Evolutionary conservation across 768 basidiomycete species (phyloP).

Genomic region (Pisolithus orientalis): DNA sequence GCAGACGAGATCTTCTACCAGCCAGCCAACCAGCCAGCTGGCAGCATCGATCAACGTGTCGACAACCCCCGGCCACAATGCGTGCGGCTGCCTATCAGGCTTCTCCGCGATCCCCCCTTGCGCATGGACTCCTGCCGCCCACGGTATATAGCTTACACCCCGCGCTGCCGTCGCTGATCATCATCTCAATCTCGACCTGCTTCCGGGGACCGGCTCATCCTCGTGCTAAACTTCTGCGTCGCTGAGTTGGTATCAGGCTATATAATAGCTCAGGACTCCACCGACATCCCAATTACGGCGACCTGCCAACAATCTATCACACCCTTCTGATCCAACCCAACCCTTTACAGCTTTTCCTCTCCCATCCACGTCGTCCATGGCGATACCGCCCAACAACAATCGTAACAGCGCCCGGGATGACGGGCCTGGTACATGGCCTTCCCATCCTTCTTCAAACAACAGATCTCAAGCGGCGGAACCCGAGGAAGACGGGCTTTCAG

Average conservation of each 20-base stretch:
- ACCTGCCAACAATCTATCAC: conserved; percentile 32
- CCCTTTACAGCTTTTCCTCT: conserved; percentile 4
- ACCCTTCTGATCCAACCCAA: conserved; percentile 20
- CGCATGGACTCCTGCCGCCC: conserved; percentile 6
- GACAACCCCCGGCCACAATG: conserved; percentile 4
- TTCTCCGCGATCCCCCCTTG: conserved; percentile 5
- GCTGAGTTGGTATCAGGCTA: conserved; percentile 33
- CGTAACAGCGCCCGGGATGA: conserved; percentile 15
- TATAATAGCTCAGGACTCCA: conserved; percentile 34
- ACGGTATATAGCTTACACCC: conserved; percentile 11
- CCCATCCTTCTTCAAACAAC: conserved; percentile 5
- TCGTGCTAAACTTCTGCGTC: conserved; percentile 34
- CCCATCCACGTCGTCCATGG: conserved; percentile 15
- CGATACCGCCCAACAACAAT: conserved; percentile 21
- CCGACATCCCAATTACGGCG: conserved; percentile 32
- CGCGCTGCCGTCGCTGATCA: conserved; percentile 9
- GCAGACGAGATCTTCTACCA: conserved; percentile 15
- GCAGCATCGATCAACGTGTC: conserved; percentile 22
- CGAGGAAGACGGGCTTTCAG: conserved; percentile 35
- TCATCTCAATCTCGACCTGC: conserved; percentile 22
- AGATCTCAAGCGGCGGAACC: conserved; percentile 21
- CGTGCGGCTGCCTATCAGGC: conserved; percentile 4
- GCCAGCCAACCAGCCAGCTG: conserved; percentile 14
- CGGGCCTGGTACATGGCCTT: conserved; percentile 6
- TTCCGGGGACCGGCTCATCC: conserved; percentile 28